Evolutionary conservation across 2,329 filamentous ascomycete genomes (phyloP), one percentile per base, ranked within the genome.

Genomic region (Allantophomopsis cytisporea): DNA sequence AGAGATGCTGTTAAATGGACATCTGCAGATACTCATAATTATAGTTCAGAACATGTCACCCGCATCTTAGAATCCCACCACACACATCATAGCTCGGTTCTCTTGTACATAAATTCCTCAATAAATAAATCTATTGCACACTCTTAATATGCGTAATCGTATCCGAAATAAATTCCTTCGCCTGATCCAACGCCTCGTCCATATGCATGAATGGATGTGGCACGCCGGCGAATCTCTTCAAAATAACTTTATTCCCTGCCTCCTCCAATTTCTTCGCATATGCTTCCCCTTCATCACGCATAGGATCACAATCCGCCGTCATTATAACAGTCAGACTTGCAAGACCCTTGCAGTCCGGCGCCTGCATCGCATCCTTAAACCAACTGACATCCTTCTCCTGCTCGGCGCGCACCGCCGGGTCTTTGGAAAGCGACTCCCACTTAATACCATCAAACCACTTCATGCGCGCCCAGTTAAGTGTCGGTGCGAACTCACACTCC

Each of bases 381-480:
- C 46, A 48, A 8, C 44, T 39, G 14, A 48, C 44, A 3, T 45
- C 46, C 7, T 43, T 45, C 31, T 46, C 32, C 36, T 56, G 52
- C 14, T 42, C 20, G 16, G 48, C 43, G n/a, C 47, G 36, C 18
- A 36, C 16, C 12, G 30, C 40, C 1, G 37, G 38, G 2, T 55
- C 47, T 0, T 41, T 32, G 3, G 47, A 41, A 18, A 57, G 41
- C 35, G 50, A 54, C 21, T 49, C 46, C 53, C 53, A 57, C 39
- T 55, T 59, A 12, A 58, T 42, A 30, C 47, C 48, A 35, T 59
- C 54, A 44, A 65, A 65, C 56, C 59, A 67, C 5, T 54, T 53
- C 20, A 68, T 47, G 2, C 63, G 57, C 7, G 46, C 55, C 60
- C 61, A 68, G 47, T 65, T 64, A 34, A 66, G 53, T 4, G 60